Evolutionary conservation across 2,329 filamentous ascomycete genomes (phyloP), one percentile per base, ranked within the genome.

Genomic region (Aspergillus phoenicis): DNA sequence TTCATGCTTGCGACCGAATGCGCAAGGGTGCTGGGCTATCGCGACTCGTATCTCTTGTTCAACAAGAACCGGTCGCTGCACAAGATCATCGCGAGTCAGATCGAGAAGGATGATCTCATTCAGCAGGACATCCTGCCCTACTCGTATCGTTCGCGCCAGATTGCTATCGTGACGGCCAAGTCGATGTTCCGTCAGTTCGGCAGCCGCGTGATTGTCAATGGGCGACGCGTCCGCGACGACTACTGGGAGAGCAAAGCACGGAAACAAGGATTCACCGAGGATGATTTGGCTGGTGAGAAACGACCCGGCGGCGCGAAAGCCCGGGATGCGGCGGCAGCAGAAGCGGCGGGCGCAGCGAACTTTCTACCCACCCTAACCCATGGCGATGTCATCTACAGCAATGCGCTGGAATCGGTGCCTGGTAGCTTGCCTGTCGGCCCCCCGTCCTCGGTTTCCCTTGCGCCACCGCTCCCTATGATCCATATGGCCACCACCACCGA

Each of bases 141-240:
- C 77, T 97, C 94, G 4, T 99, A 99, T 76, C 88, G 95, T 48
- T 99, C 95, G n/a, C 88, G 95, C 54, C 95, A 99, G 78, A 99
- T 99, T 68, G 95, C 95, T 55, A 97, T 99, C 64, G 95, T 99
- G 47, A 98, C 95, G 0, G 95, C 95, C 30, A 88, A 92, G 66
- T 98, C 94, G 69, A 99, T 99, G 95, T 99, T 98, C 78, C 89
- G 95, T 47, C 95, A 99, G 76, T 99, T 99, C 76, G 95, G 95
- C 52, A 97, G 93, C 76, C 87, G 95, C 64, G 90, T 99, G 56
- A 95, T 99, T 65, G 87, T 91, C 38, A 91, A 93, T 71, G 95
- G 95, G 36, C 86, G 94, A 64, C 85, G 95, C 60, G 95, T 99
- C 45, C 89, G 95, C 53, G 95, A 99, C 78, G 95, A 99, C 75